These are phyloP conservation scores for Xanthoconium separans DNA, from an alignment of 1,284 basidiomycete species.

Conservation along the genomic window DNA sequence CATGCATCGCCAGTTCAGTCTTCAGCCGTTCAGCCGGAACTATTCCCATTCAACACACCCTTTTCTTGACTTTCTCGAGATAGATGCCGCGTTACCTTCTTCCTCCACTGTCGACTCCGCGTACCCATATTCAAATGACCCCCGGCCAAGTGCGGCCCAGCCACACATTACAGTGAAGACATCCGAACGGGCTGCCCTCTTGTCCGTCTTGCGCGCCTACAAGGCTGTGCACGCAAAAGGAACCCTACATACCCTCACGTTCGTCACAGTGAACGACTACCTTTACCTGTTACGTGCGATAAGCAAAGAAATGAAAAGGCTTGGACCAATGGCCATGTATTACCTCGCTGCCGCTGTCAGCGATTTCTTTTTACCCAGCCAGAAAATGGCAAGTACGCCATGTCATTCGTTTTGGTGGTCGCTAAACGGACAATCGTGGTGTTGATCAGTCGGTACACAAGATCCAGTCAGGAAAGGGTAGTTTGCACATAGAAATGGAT, in stretches of 20 bases:
- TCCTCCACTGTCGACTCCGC: constrained; percentile 19
- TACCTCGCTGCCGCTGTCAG: constrained; percentile 98
- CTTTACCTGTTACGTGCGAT: constrained; percentile 88
- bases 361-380: constrained; percentile 94
- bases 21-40: constrained; percentile 95
- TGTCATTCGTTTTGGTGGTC: neutral
- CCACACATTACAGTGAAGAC: constrained; percentile 65
- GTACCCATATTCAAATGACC: constrained; percentile 19
- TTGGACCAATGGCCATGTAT: constrained; percentile 82
- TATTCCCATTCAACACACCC: constrained; percentile 98
- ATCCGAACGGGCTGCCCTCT: constrained; percentile 62
- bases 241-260: constrained; percentile 82
- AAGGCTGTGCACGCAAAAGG: constrained; percentile 76
- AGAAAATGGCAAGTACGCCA: constrained; percentile 69
- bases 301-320: constrained; percentile 64
- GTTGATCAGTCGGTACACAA: constrained; percentile 86
- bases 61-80: constrained; percentile 93
- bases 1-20: constrained; percentile 95
- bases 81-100: constrained; percentile 43
- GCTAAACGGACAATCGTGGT: constrained; percentile 15
- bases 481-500: constrained; percentile 95
- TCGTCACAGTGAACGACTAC: constrained; percentile 96
- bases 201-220: constrained; percentile 79
- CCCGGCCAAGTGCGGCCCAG: constrained; percentile 21
- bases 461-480: constrained; percentile 95